Evolutionary conservation across 768 basidiomycete species (phyloP).

Genomic region (Naganishia onofrii): DNA sequence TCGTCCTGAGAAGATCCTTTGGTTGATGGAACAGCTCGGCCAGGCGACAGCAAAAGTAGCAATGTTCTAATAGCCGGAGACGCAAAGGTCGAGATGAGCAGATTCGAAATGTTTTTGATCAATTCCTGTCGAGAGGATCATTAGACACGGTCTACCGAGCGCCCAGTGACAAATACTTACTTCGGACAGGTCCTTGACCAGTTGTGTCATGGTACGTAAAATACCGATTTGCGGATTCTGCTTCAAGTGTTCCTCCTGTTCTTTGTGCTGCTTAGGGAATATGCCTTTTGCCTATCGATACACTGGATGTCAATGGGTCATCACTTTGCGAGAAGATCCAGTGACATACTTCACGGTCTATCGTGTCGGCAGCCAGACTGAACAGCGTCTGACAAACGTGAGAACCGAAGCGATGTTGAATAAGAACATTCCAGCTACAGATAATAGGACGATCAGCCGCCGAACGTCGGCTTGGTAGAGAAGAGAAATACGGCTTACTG

Average conservation of each 20-base stretch:
- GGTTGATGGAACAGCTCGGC: slow-evolving; percentile 52
- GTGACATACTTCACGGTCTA: slow-evolving; percentile 53
- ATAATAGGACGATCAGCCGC: neutral
- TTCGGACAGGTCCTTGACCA: slow-evolving; percentile 28
- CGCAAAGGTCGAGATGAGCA: slow-evolving; percentile 81
- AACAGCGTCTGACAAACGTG: slow-evolving; percentile 93
- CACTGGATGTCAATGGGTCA: slow-evolving; percentile 7
- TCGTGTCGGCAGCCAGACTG: slow-evolving; percentile 54
- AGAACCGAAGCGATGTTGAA: slow-evolving; percentile 80
- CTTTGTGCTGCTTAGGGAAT: slow-evolving; percentile 53
- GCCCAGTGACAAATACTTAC: slow-evolving; percentile 33
- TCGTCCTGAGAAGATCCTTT: slow-evolving; percentile 43
- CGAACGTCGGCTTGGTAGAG: neutral
- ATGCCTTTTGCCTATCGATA: slow-evolving; percentile 31
- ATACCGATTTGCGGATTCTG: slow-evolving; percentile 30
- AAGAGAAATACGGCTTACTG: slow-evolving; percentile 58
- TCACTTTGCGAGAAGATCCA: slow-evolving; percentile 4
- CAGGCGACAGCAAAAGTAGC: slow-evolving; percentile 70
- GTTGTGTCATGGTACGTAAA: slow-evolving; percentile 51
- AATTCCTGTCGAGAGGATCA: slow-evolving; percentile 61
- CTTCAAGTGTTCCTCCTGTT: slow-evolving; percentile 33
- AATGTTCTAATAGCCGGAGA: slow-evolving; percentile 85
- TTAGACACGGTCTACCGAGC: neutral
- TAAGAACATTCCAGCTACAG: slow-evolving; percentile 36
- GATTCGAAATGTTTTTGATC: slow-evolving; percentile 60